Base-by-base conservation (phyloP, 164 flowering plant species). In the Echeveria elegans region DNA sequence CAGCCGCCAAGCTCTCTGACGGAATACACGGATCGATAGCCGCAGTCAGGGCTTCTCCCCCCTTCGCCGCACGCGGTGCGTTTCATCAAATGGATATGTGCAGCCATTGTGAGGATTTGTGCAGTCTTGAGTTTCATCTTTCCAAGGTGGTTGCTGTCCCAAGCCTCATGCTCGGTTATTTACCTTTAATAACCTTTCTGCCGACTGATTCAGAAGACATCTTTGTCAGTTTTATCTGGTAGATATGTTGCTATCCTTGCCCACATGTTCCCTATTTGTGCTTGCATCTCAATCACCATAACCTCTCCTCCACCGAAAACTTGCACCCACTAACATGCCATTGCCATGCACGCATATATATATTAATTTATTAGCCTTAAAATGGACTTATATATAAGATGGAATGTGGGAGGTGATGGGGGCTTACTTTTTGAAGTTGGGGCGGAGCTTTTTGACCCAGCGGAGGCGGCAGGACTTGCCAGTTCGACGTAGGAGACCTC, bases 401-500 rank as follows among this genome's bases (percentile, higher is more conserved):
- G 0, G 2, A 4, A 43, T 43, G 5, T 16, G 23, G 21, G 52
- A 47, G 16, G 16, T 18, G 52, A 47, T 47, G 8, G 3, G 5
- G 21, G n/a, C n/a, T n/a, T 82, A 92, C 96, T 79, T 86, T 66
- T 91, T 94, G 78, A 94, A 83, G 73, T 91, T 82, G 72, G 98
- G 98, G 64, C 95, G 71, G 69, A 94, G 96, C 76, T 91, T 89
- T 60, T 91, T 91, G 72, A 91, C 93, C 97, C 96, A 94, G 64
- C 98, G 86, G 63, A 94, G 95, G 26, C 98, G 97, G 70, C 98
- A 91, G 0, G 97, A 94, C 73, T 94, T 91, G 40, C 98, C 97
- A 12, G 97, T 91, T 23, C 97, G 77, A 0, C 76, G 91, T 38
- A 94, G 68, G 29, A 94, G 86, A 29, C 96, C 95, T 77, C 89